phyloP scores from a whole-genome alignment of 345 rosid genomes.

The Citrus australasica region DNA sequence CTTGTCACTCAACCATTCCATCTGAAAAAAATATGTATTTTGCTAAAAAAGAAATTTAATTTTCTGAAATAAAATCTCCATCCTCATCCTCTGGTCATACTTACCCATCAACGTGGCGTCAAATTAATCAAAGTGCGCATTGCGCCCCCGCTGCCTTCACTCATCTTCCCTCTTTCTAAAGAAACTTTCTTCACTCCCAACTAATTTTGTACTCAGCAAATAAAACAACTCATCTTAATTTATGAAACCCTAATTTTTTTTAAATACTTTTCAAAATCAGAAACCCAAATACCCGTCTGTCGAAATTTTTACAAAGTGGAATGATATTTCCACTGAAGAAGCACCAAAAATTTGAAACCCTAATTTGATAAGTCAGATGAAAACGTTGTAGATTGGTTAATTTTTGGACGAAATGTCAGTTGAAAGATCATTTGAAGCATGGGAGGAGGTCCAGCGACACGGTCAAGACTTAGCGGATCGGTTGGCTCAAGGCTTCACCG shows the following conservation, averaged over 20 bases:
- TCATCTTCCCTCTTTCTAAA: not conserved
- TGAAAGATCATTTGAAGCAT: slow-evolving; percentile 87
- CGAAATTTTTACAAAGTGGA: not conserved
- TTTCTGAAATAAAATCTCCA: not conserved
- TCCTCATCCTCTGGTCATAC: slow-evolving; percentile 15
- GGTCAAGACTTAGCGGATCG: slow-evolving; percentile 91
- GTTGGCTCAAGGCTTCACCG: slow-evolving; percentile 84
- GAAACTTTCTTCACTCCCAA: not conserved
- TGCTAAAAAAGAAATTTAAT: not conserved
- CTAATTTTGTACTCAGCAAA: not conserved
- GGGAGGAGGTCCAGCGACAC: slow-evolving; percentile 97
- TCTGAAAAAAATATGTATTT: too few species aligned
- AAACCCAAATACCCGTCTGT: not conserved
- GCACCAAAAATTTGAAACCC: slow-evolving; percentile 4
- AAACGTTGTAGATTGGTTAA: not conserved
- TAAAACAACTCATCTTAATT: not conserved
- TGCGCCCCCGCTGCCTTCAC: slow-evolving; percentile 13
- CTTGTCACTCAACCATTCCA: not conserved
- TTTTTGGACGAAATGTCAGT: slow-evolving; percentile 52
- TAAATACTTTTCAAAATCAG: not conserved
- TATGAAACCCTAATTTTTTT: not conserved
- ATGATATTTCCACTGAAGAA: not conserved
- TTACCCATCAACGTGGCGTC: slow-evolving; percentile 28
- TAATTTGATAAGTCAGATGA: not conserved
- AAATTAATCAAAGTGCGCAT: slow-evolving; percentile 19